Evolutionary conservation across 2,329 filamentous ascomycete species (phyloP).

Genomic region (Cryoendolithus antarcticus): DNA sequence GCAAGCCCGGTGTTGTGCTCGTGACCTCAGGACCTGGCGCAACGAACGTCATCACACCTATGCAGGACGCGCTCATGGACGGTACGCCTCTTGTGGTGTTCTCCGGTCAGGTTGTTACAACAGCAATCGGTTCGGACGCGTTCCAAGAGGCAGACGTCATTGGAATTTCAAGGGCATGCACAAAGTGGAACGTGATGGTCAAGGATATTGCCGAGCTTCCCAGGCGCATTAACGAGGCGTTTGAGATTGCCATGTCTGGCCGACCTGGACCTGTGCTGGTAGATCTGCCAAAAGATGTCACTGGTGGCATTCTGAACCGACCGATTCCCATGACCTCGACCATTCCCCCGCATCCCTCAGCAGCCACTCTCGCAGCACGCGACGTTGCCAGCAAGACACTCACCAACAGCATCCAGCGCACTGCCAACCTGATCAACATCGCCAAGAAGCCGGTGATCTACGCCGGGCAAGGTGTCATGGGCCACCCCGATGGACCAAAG

Average conservation of each 20-base stretch:
- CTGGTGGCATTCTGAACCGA: slow-evolving; percentile 66
- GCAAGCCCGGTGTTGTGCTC: slow-evolving; percentile 87
- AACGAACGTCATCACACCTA: slow-evolving; percentile 90
- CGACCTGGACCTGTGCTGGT: slow-evolving; percentile 90
- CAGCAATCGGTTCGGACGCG: slow-evolving; percentile 83
- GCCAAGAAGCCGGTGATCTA: slow-evolving; percentile 94
- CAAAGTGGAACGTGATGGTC: slow-evolving; percentile 99
- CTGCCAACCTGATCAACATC: slow-evolving; percentile 70
- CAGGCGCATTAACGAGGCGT: slow-evolving; percentile 89
- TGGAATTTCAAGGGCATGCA: slow-evolving; percentile 87
- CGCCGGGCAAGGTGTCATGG: slow-evolving; percentile 80
- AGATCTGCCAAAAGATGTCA: slow-evolving; percentile 93
- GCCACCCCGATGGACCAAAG: slow-evolving; percentile 63
- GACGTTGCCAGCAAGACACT: slow-evolving; percentile 63
- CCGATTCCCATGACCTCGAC: slow-evolving; percentile 69
- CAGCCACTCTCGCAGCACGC: slow-evolving; percentile 69
- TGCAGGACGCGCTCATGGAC: slow-evolving; percentile 92
- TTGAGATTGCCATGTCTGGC: slow-evolving; percentile 92
- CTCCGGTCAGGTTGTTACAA: slow-evolving; percentile 80
- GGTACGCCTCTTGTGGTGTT: slow-evolving; percentile 96
- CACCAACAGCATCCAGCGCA: slow-evolving; percentile 58
- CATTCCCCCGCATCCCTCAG: slow-evolving; percentile 68
- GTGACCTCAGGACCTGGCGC: slow-evolving; percentile 95
- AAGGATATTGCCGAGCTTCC: slow-evolving; percentile 91
- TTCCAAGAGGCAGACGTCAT: slow-evolving; percentile 96